Evolutionary conservation across 2,329 filamentous ascomycete genomes (phyloP), one percentile per base, ranked within the genome.

Genomic region (Thermochaetoides dissita): DNA sequence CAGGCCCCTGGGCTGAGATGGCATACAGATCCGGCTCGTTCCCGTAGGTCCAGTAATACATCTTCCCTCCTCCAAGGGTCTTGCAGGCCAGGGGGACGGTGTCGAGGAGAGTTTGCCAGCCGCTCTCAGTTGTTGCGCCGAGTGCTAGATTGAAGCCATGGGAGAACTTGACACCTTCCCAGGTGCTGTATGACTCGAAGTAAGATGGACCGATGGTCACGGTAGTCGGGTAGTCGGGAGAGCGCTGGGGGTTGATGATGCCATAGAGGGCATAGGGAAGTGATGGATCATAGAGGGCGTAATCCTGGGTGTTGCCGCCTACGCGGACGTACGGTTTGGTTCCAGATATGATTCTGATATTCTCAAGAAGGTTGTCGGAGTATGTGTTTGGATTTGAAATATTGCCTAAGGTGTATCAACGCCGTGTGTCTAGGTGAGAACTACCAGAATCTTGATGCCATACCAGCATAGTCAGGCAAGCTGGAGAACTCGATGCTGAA

Each of bases 301-400:
- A 77, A 59, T 81, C 76, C 57, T 81, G 76, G 0, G 76, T 79
- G 51, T 79, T 81, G n/a, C 76, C 77, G 3, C 77, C 76, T 2
- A 81, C 74, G 10, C 76, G 64, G 42, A 81, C 71, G 49, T 73
- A 66, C 2, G 76, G 76, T 47, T 75, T 76, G 6, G 63, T 65
- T 7, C 74, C 74, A 10, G 63, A 64, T 3, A 77, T 52, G n/a
- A 64, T 54, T 1, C 62, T 69, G 12, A 81, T 51, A 43, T 77
- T 79, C 30, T 69, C 64, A 28, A 81, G 57, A 6, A 80, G 63
- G 38, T 73, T 76, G 45, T 77, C 65, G 0, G 74, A 78, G 55
- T 76, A 81, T 0, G 54, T 62, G 51, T 80, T 80, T 2, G 76
- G 76, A 7, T 54, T 51, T 0, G 70, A 69, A 6, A 57, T 55